These are phyloP conservation scores for Peronospora belbahrii DNA, from an alignment of 352 stramenopile genomes.

Conservation along the genomic window DNA sequence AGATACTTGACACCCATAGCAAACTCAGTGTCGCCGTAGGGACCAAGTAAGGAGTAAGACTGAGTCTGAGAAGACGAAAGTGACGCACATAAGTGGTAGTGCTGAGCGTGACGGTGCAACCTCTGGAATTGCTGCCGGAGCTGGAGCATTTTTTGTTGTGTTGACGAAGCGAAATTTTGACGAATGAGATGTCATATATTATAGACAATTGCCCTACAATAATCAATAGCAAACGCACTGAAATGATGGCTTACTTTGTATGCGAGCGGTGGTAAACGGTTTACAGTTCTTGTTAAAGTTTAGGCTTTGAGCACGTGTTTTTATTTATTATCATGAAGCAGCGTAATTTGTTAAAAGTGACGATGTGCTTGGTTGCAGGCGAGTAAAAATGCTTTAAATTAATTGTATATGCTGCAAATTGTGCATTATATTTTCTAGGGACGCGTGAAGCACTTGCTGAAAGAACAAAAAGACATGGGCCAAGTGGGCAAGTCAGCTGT, in stretches of 20 bases:
- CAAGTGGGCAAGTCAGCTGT: conserved; percentile 50
- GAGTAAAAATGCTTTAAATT: background rate
- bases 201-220: too few relatives aligned
- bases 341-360: conserved; percentile 54
- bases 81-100: background rate
- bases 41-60: conserved; percentile 4
- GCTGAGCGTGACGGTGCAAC: conserved; percentile 15
- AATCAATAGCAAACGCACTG: background rate
- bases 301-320: background rate
- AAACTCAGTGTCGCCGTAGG: conserved; percentile 42
- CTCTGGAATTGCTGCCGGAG: conserved; percentile 8
- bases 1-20: conserved; percentile 52
- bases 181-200: background rate
- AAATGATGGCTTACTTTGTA: background rate
- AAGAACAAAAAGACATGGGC: conserved; percentile 64
- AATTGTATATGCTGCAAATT: background rate
- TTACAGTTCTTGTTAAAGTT: too few relatives aligned
- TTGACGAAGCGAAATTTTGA: conserved; percentile 1
- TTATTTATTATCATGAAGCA: conserved; percentile 15
- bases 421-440: conserved; percentile 18
- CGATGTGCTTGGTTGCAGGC: background rate
- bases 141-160: conserved; percentile 6
- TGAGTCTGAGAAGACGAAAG: conserved; percentile 1
- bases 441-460: conserved; percentile 59
- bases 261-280: too few relatives aligned